phyloP scores from a whole-genome alignment of 345 rosid species.

The Citrus inodora region DNA sequence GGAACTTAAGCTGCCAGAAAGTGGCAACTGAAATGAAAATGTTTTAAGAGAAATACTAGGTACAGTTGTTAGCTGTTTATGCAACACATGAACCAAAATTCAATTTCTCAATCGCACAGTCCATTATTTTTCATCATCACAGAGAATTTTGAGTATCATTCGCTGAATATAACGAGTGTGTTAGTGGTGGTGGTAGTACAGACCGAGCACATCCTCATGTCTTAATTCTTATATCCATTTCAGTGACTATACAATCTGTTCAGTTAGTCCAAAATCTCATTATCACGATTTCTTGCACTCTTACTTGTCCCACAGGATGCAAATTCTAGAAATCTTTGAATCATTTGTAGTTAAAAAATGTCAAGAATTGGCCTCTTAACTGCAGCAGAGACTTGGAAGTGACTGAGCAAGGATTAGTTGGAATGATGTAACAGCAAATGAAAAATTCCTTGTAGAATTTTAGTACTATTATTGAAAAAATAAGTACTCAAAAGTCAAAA shows the following conservation, averaged over 20 bases:
- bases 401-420: background rate
- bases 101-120: background rate
- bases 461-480: background rate
- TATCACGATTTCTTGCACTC: background rate
- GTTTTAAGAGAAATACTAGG: background rate
- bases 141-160: background rate
- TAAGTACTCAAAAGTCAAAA: background rate
- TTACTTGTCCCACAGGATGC: background rate
- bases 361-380: background rate
- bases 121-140: background rate
- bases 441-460: background rate
- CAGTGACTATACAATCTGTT: background rate
- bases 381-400: background rate
- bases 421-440: background rate
- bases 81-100: background rate
- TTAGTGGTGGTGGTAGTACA: background rate
- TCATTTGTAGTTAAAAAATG: background rate
- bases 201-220: background rate
- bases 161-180: background rate
- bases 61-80: background rate
- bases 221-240: background rate
- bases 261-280: background rate
- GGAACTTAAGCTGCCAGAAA: background rate
- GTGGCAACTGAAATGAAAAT: background rate
- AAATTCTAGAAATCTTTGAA: conserved; percentile 1